Base-by-base conservation (phyloP, 805 yeast species). In the Cyberlindnera americana region DNA sequence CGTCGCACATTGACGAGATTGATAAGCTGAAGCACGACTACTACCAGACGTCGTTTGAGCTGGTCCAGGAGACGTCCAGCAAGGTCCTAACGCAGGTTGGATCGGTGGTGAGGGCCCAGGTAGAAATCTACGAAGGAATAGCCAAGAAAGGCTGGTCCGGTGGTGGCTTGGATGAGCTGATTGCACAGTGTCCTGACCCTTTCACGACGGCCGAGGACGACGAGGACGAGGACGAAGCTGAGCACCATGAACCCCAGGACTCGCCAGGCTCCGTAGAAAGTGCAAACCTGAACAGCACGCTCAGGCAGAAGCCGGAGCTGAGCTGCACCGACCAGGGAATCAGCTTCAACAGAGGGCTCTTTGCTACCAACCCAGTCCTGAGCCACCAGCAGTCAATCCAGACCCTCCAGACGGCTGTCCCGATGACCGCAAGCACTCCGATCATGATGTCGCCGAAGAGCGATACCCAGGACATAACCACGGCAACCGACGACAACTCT, bases 91-190 rank as follows among this genome's bases (percentile, higher is more conserved):
- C 63, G 15, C 68, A 71, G 37, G 70, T 86, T 2, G 82, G 87
- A 1, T 70, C 83, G 1, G 67, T 83, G 5, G 80, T 86, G 2
- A 66, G 87, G 35, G 90, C 93, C 3, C 91, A 88, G 56, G 77
- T 88, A 14, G 93, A 86, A 52, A 77, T 87, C 15, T 78, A 77
- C 50, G 95, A 85, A 53, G 81, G 83, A 19, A 77, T 88, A 17
- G 95, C 95, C 0, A 70, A 78, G 41, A 88, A 88, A 55, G 93
- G 95, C 5, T 81, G 89, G 86, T 73, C 83, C 4, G 95, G 95
- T 12, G 93, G 91, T 19, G 95, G 95, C 0, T 63, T 88, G 24
- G 95, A 87, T 54, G 80, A 74, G 19, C 63, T 84, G 38, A 64
- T 84, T 18, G 66, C 77, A 2, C 66, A 72, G 24, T 78, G 85